Conservation (phyloP, 2,329 filamentous ascomycete species). For the Fusarium albidum region DNA sequence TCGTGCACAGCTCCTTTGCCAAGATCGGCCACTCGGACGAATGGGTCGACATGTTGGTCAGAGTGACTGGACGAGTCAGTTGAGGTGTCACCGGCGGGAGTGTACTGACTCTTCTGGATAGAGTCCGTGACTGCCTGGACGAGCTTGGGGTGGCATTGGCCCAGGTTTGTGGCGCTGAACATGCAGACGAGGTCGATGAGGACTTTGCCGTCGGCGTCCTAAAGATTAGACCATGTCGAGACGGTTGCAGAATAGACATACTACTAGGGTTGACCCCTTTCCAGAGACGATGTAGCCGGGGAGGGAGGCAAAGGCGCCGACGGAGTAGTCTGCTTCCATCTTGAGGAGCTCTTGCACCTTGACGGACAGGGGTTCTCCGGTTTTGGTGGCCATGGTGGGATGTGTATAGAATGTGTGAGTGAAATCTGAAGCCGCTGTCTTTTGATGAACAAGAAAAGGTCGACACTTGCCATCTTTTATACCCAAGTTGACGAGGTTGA, state of each 20-base stretch:
- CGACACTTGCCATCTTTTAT: too few relatives aligned
- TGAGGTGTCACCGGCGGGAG: too few relatives aligned
- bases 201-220: conserved; percentile 23
- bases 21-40: conserved; percentile 14
- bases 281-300: conserved; percentile 20
- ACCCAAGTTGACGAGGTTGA: too few relatives aligned
- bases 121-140: conserved; percentile 17
- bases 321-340: conserved; percentile 17
- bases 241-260: not conserved
- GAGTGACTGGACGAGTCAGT: conserved; percentile 11
- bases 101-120: conserved; percentile 7
- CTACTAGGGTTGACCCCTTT: conserved; percentile 20
- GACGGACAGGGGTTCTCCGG: conserved; percentile 11
- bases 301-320: conserved; percentile 14
- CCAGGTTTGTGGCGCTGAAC: conserved; percentile 24
- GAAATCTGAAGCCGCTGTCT: too few relatives aligned
- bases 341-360: conserved; percentile 16
- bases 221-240: not conserved
- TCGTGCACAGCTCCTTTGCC: conserved; percentile 22
- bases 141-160: conserved; percentile 20
- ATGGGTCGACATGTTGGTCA: conserved; percentile 23
- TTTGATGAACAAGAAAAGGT: too few relatives aligned
- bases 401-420: too few relatives aligned
- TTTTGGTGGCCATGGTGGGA: conserved; percentile 12
- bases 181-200: conserved; percentile 22